Conservation (phyloP, 148 eudicot species). For the Heliosperma pusillum region DNA sequence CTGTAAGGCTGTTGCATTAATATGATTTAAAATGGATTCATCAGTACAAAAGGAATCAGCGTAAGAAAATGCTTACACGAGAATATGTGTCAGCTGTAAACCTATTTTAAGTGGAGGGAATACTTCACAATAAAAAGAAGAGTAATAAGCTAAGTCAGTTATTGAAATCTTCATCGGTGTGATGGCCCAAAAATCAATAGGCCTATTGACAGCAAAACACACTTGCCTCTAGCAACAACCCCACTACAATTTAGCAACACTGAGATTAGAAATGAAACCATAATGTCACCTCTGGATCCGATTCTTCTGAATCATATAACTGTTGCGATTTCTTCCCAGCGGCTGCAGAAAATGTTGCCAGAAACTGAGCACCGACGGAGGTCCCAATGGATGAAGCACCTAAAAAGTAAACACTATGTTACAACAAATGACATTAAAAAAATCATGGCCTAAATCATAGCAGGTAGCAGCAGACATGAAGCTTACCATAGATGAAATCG, state of each 20-base stretch:
- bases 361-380: constrained; percentile 63
- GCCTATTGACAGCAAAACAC: not conserved
- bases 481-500: constrained; percentile 73
- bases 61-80: not conserved
- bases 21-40: not conserved
- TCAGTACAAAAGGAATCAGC: not conserved
- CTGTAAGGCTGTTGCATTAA: not conserved
- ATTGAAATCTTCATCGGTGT: not conserved
- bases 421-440: constrained; percentile 8
- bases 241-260: not conserved
- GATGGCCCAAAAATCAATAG: constrained; percentile 7
- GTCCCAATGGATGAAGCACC: constrained; percentile 88
- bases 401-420: constrained; percentile 24
- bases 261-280: not conserved
- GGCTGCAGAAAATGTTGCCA: constrained; percentile 89
- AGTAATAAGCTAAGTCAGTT: not conserved
- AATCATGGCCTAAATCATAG: too few relatives aligned
- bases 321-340: constrained; percentile 64
- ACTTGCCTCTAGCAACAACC: not conserved
- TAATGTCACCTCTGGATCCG: constrained; percentile 76
- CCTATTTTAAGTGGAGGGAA: not conserved
- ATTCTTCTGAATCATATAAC: constrained; percentile 71
- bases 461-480: not conserved
- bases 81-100: not conserved
- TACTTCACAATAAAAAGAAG: not conserved